Evolutionary conservation across 23 red algal species (phyloP), one percentile per base, ranked within the genome.

Genomic region (Gracilaria caudata): DNA sequence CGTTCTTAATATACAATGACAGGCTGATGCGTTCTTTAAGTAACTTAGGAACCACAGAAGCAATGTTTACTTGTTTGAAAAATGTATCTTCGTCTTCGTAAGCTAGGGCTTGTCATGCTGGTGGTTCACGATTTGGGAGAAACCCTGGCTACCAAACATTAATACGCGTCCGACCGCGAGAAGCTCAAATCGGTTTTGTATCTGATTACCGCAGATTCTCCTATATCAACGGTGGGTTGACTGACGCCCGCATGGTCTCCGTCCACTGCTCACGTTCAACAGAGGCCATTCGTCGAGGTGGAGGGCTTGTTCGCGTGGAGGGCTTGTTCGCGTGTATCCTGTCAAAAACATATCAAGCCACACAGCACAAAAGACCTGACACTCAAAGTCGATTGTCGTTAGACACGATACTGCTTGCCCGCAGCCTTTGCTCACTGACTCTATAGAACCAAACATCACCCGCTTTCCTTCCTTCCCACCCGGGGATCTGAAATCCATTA

Each of bases 401-500:
- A 30, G 5, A 32, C 58, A 32, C 30, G 58, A 0, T 63, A 32
- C 5, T 63, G 24, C 30, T 63, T 63, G 58, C 30, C 3, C n/a
- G 35, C 1, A 24, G 28, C 9, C 53, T 64, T 39, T 81, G 78
- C 64, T 81, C 78, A 25, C 25, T 29, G 16, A 88, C 84, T 34
- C 44, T 8, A 78, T 88, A 88, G 46, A 88, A 88, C 68, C 71
- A 88, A 25, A 88, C 84, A 19, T 45, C 66, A 35, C 84, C 84
- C 32, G 60, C 68, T 61, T 77, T 59, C 70, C n/a, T 78, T 45
- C 61, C 51, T 4, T 33, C 34, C 84, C 84, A 77, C 1, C 84
- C 84, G 0, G 84, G 68, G 8, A 88, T 76, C 57, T 38, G 30
- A 78, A 88, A 88, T 40, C 60, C 33, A 66, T 89, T 88, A 46